These are phyloP conservation scores for Proteromonas lacertae DNA, from an alignment of 352 stramenopile species.

Conservation along the genomic window DNA sequence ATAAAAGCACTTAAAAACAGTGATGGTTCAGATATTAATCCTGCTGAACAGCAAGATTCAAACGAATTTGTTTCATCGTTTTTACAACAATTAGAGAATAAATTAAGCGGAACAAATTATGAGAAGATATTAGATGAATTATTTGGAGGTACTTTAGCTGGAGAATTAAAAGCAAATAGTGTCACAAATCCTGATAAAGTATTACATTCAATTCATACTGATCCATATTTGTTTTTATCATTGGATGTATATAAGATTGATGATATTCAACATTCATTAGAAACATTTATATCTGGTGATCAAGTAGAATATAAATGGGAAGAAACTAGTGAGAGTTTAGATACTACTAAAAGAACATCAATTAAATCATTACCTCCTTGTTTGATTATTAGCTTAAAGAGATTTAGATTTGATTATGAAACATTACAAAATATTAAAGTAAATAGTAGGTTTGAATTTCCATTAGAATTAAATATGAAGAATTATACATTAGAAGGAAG, in stretches of 20 bases:
- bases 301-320: constrained; percentile 7
- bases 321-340: neutral
- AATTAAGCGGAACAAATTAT: neutral
- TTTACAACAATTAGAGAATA: neutral
- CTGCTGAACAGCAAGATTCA: neutral
- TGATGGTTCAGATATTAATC: neutral
- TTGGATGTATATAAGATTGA: constrained; percentile 32
- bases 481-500: constrained; percentile 1
- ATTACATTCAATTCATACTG: too few species aligned
- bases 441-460: neutral
- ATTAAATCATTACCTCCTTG: neutral
- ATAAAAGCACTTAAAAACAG: neutral
- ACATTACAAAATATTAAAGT: neutral
- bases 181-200: constrained; percentile 16
- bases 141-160: neutral
- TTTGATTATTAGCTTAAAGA: constrained; percentile 1
- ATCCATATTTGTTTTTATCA: constrained; percentile 50
- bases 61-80: constrained; percentile 1
- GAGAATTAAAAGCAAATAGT: neutral
- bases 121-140: neutral
- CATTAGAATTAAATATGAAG: neutral
- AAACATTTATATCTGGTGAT: constrained; percentile 43
- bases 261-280: constrained; percentile 35
- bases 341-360: neutral
- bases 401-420: constrained; percentile 1